Conservation (phyloP, 345 rosid species). For the Lumnitzera littorea region DNA sequence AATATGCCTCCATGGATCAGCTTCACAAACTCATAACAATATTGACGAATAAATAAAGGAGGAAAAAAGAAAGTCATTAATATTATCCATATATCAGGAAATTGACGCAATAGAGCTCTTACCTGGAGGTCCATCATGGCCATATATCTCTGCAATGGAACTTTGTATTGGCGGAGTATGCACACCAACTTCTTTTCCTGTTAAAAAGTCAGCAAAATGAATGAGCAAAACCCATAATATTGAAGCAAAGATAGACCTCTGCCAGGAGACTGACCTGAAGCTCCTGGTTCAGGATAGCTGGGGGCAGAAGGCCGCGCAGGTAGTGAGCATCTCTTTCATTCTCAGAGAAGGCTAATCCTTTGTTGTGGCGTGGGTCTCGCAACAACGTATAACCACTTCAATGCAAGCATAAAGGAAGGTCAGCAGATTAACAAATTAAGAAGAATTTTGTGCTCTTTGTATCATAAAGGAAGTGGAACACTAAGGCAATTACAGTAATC, state of each 20-base stretch:
- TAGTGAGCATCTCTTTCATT: conserved; percentile 91
- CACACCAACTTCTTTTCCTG: conserved; percentile 74
- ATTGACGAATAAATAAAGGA: too few relatives aligned
- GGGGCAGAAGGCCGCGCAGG: conserved; percentile 91
- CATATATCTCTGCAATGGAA: conserved; percentile 82
- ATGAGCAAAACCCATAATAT: neutral
- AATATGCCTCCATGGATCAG: too few relatives aligned
- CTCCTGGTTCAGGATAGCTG: conserved; percentile 57
- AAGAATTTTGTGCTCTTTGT: too few relatives aligned
- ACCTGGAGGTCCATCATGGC: conserved; percentile 99
- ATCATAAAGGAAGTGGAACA: too few relatives aligned
- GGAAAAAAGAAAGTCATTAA: too few relatives aligned
- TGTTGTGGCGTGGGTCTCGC: conserved; percentile 87
- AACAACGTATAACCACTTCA: conserved; percentile 75
- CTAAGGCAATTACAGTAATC: too few relatives aligned
- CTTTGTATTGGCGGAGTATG: conserved; percentile 68
- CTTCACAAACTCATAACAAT: too few relatives aligned
- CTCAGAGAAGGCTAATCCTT: conserved; percentile 80
- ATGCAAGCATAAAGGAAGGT: conserved; percentile 1
- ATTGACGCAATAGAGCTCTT: neutral
- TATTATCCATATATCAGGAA: neutral
- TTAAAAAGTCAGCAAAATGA: conserved; percentile 6
- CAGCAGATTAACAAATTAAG: too few relatives aligned
- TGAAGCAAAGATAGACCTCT: neutral
- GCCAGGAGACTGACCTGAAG: conserved; percentile 47